These are phyloP conservation scores for Aspergillus jensenii DNA, from an alignment of 2,329 filamentous ascomycete genomes.

Conservation along the genomic window DNA sequence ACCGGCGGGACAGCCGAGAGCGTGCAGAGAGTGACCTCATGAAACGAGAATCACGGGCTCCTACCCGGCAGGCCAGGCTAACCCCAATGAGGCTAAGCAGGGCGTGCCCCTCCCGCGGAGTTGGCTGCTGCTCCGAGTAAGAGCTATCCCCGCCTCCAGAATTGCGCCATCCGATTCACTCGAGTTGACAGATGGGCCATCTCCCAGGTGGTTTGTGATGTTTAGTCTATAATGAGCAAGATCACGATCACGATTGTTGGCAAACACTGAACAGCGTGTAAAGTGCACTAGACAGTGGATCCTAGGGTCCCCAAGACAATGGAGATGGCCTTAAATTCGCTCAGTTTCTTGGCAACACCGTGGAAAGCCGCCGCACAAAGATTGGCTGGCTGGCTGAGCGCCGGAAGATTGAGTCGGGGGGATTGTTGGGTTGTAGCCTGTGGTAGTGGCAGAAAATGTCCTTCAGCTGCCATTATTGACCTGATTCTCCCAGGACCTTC, in stretches of 20 bases:
- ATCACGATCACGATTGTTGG: neutral
- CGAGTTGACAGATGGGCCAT: neutral
- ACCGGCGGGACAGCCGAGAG: neutral
- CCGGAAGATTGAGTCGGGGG: too few species aligned
- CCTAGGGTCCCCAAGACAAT: neutral
- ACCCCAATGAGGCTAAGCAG: too few species aligned
- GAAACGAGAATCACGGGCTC: neutral
- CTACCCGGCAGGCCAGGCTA: too few species aligned
- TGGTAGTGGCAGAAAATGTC: neutral
- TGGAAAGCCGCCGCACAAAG: constrained; percentile 7
- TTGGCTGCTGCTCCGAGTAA: neutral
- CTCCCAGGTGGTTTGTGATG: too few species aligned
- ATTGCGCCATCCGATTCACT: neutral
- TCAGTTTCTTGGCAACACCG: constrained; percentile 1
- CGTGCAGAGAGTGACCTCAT: neutral
- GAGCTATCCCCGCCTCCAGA: constrained; percentile 5
- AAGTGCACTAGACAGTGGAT: neutral
- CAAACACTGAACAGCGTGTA: neutral
- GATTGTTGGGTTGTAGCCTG: neutral
- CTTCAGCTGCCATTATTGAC: too few species aligned
- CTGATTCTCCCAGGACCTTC: constrained; percentile 1
- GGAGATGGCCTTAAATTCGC: neutral
- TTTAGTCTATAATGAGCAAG: neutral
- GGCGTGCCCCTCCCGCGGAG: neutral
- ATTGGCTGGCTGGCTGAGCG: constrained; percentile 6